Conservation (phyloP, 139 green algal genomes). For the Closterium sp. region DNA sequence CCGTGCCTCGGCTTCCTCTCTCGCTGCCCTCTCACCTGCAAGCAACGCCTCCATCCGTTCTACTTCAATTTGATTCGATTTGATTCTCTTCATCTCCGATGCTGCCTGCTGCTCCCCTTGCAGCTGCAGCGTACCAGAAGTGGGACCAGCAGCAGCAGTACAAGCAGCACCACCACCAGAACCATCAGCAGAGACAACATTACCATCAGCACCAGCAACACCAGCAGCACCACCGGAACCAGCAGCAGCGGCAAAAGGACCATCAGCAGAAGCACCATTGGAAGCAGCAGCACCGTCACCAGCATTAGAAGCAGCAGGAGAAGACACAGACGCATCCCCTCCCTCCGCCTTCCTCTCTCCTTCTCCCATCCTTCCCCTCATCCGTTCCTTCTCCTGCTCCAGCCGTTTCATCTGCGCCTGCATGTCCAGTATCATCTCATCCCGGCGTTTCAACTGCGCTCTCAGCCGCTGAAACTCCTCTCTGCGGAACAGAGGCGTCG, state of each 20-base stretch:
- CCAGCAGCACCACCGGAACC: too few relatives aligned
- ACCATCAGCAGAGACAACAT: too few relatives aligned
- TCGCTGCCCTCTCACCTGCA: neutral
- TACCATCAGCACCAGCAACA: too few relatives aligned
- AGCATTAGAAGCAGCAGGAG: neutral
- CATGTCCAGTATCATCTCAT: constrained; percentile 14
- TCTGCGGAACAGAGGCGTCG: neutral
- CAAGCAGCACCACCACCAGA: too few relatives aligned
- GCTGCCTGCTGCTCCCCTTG: too few relatives aligned
- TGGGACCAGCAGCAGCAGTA: too few relatives aligned
- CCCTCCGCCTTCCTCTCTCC: neutral
- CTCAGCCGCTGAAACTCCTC: neutral
- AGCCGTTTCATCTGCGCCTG: constrained; percentile 8
- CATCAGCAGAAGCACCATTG: too few relatives aligned
- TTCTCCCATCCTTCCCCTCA: neutral
- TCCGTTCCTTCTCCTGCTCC: neutral
- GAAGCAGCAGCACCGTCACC: too few relatives aligned
- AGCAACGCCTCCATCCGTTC: neutral
- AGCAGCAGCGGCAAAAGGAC: too few relatives aligned
- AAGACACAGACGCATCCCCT: neutral
- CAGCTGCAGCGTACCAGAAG: too few relatives aligned
- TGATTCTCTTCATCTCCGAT: too few relatives aligned
- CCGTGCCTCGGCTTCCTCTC: neutral
- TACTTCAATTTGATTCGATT: too few relatives aligned
- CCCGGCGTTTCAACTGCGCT: constrained; percentile 7